Evolutionary conservation across 2,329 filamentous ascomycete species (phyloP).

Genomic region (Fusarium sp.): DNA sequence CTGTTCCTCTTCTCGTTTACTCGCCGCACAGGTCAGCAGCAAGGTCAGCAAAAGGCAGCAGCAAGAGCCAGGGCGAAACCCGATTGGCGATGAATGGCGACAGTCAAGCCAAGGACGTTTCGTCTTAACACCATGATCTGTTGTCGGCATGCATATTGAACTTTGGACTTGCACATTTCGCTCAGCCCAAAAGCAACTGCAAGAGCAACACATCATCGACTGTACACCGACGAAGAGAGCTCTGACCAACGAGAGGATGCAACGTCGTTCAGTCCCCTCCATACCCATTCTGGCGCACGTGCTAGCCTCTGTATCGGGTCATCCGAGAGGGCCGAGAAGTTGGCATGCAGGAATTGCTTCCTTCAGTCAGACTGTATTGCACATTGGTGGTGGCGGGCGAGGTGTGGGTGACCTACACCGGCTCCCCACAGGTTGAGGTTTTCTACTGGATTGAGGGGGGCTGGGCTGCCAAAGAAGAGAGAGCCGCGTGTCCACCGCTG

Average conservation of each 20-base stretch:
- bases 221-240: constrained; percentile 3
- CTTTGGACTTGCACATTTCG: constrained; percentile 9
- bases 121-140: constrained; percentile 31
- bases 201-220: not conserved
- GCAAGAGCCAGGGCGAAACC: constrained; percentile 27
- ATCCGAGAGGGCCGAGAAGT: constrained; percentile 9
- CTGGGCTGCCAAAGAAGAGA: constrained; percentile 6
- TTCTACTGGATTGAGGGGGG: constrained; percentile 12
- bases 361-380: constrained; percentile 1
- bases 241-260: constrained; percentile 29
- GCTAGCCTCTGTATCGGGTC: constrained; percentile 7
- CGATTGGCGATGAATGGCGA: constrained; percentile 33
- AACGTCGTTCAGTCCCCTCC: constrained; percentile 22
- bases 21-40: constrained; percentile 48
- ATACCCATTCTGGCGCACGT: constrained; percentile 13
- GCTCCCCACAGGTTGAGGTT: constrained; percentile 10
- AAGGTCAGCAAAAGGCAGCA: constrained; percentile 16
- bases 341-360: constrained; percentile 1
- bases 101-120: constrained; percentile 31
- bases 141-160: constrained; percentile 24
- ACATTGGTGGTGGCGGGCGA: constrained; percentile 8
- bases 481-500: not conserved
- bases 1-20: constrained; percentile 72
- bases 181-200: not conserved
- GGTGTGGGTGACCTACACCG: constrained; percentile 16